phyloP scores from a whole-genome alignment of 768 basidiomycete genomes.

The Trametes cubensis region DNA sequence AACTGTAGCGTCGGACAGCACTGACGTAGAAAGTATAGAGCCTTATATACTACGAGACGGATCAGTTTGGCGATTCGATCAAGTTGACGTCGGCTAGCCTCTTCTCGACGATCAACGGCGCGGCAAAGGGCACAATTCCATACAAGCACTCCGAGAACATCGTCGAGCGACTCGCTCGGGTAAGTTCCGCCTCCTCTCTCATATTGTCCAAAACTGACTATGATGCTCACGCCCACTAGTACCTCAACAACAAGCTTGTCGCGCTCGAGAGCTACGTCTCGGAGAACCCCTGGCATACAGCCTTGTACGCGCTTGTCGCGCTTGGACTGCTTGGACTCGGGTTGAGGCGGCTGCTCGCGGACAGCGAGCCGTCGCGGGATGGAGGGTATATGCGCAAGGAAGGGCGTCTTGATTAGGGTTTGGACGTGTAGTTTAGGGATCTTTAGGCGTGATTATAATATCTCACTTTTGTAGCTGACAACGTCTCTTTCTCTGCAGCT shows the following conservation, averaged over 20 bases:
- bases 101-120: slow-evolving; percentile 71
- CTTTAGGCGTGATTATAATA: too few relatives aligned
- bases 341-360: slow-evolving; percentile 29
- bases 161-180: slow-evolving; percentile 67
- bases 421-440: too few relatives aligned
- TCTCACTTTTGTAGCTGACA: too few relatives aligned
- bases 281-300: slow-evolving; percentile 32
- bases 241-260: slow-evolving; percentile 34
- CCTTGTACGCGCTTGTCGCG: slow-evolving; percentile 26
- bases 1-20: background rate
- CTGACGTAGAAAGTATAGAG: slow-evolving; percentile 43
- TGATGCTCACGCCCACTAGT: slow-evolving; percentile 25
- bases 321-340: slow-evolving; percentile 26
- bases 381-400: slow-evolving; percentile 24
- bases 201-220: background rate
- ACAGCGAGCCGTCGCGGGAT: slow-evolving; percentile 25
- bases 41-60: slow-evolving; percentile 76
- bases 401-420: slow-evolving; percentile 20
- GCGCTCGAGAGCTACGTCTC: slow-evolving; percentile 31
- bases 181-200: slow-evolving; percentile 39
- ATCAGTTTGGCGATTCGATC: slow-evolving; percentile 56
- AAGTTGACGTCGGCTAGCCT: slow-evolving; percentile 58
- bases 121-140: slow-evolving; percentile 49
- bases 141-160: slow-evolving; percentile 71
- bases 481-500: too few relatives aligned